phyloP scores from a whole-genome alignment of 345 rosid genomes.

The Clausena lansium region DNA sequence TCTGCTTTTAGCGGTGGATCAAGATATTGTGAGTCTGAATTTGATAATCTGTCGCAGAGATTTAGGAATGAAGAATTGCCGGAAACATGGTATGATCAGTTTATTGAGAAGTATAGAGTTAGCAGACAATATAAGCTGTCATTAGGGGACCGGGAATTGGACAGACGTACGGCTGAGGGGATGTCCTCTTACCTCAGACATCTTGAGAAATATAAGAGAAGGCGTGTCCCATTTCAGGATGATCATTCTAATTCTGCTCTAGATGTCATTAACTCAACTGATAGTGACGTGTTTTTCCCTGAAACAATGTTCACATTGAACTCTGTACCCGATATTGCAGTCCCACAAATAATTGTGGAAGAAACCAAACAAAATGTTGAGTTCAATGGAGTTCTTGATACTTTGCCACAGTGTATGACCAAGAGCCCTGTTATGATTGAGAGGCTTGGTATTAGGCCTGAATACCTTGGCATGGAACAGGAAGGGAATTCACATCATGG shows the following conservation, averaged over 20 bases:
- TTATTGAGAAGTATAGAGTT: slow-evolving; percentile 58
- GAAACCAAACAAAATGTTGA: slow-evolving; percentile 49
- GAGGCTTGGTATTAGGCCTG: slow-evolving; percentile 83
- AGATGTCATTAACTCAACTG: slow-evolving; percentile 42
- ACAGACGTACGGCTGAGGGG: slow-evolving; percentile 69
- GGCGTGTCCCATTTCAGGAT: slow-evolving; percentile 53
- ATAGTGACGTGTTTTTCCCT: slow-evolving; percentile 70
- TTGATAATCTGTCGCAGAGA: slow-evolving; percentile 53
- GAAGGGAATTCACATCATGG: slow-evolving; percentile 58
- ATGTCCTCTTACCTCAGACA: slow-evolving; percentile 68
- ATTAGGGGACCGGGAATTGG: slow-evolving; percentile 57
- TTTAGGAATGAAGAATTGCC: slow-evolving; percentile 79
- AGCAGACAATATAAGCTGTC: slow-evolving; percentile 52
- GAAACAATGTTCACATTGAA: slow-evolving; percentile 76
- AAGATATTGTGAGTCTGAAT: slow-evolving; percentile 56
- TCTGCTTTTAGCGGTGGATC: slow-evolving; percentile 39
- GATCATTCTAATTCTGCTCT: slow-evolving; percentile 46
- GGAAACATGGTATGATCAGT: slow-evolving; percentile 86
- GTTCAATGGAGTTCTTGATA: slow-evolving; percentile 67
- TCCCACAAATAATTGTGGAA: slow-evolving; percentile 38
- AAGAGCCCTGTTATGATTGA: slow-evolving; percentile 76
- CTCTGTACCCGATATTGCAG: slow-evolving; percentile 81
- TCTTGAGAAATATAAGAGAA: slow-evolving; percentile 67
- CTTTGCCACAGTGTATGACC: slow-evolving; percentile 59
- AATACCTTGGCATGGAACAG: slow-evolving; percentile 61